Percentiles rank a stretch among this genome's conserved stretches.
These are phyloP conservation scores for Hippophae tibetana DNA, from an alignment of 306 rosid genomes.

Conservation along the genomic window DNA sequence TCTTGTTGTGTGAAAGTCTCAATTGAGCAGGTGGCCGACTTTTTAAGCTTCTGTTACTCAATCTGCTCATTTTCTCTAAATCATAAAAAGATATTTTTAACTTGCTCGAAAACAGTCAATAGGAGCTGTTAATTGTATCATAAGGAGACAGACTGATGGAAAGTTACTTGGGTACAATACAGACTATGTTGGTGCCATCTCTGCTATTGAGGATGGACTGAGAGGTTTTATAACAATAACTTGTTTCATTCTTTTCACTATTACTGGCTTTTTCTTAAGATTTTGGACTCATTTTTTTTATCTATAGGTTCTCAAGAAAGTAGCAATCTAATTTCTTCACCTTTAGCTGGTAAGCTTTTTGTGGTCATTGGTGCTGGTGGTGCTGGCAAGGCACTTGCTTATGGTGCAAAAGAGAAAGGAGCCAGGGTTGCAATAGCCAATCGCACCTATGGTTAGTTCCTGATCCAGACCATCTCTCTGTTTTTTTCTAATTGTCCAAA, in stretches of 20 bases:
- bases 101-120: constrained; percentile 44
- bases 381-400: constrained; percentile 91
- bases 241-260: constrained; percentile 8
- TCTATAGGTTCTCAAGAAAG: constrained; percentile 32
- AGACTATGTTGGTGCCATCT: constrained; percentile 76
- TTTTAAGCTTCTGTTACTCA: constrained; percentile 13
- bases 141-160: constrained; percentile 73
- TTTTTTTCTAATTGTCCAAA: constrained; percentile 4
- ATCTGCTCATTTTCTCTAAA: constrained; percentile 6
- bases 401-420: constrained; percentile 90
- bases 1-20: constrained; percentile 7
- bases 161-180: constrained; percentile 80
- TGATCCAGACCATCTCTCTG: constrained; percentile 4
- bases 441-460: constrained; percentile 72
- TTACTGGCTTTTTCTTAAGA: constrained; percentile 6
- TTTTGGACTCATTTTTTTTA: constrained; percentile 13
- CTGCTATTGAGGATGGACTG: constrained; percentile 82
- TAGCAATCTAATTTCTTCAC: constrained; percentile 37
- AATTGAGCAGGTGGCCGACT: constrained; percentile 1
- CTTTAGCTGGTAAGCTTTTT: constrained; percentile 76
- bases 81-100: constrained; percentile 10
- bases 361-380: constrained; percentile 98
- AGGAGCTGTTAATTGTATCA: constrained; percentile 82
- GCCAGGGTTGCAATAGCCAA: constrained; percentile 86
- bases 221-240: constrained; percentile 37